These are phyloP conservation scores for Ananas comosus DNA, from an alignment of 176 grass and related monocot species.

Conservation along the genomic window DNA sequence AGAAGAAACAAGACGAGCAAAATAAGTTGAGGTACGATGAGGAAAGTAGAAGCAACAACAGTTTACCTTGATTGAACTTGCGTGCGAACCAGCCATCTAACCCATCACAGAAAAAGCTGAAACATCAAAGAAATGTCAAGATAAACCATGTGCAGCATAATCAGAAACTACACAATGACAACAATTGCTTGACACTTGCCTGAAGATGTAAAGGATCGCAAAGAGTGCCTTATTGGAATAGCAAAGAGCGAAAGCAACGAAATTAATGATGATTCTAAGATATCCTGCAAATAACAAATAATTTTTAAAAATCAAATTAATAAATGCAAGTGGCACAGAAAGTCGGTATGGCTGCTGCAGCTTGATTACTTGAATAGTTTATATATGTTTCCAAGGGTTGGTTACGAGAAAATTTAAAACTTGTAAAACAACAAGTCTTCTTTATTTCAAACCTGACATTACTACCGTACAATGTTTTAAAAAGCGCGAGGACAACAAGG, in stretches of 20 bases:
- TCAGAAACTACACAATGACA: constrained; percentile 1
- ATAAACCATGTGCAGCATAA: not conserved
- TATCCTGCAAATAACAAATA: constrained; percentile 41
- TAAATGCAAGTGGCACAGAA: constrained; percentile 1
- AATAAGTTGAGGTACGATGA: constrained; percentile 7
- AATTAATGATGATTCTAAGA: constrained; percentile 86
- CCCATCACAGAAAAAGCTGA: constrained; percentile 63
- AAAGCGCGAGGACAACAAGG: not conserved
- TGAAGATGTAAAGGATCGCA: constrained; percentile 83
- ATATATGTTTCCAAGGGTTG: not conserved
- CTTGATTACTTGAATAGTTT: not conserved
- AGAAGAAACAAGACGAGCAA: not conserved
- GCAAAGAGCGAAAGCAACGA: constrained; percentile 68
- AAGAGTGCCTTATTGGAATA: constrained; percentile 58
- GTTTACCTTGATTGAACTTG: constrained; percentile 69
- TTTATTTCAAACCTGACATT: too few relatives aligned
- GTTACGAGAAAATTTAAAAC: not conserved
- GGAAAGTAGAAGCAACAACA: not conserved
- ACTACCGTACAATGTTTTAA: too few relatives aligned
- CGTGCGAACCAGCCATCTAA: constrained; percentile 76
- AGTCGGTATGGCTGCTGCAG: not conserved
- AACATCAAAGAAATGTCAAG: not conserved
- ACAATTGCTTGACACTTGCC: constrained; percentile 18
- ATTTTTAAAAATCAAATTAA: constrained; percentile 2
- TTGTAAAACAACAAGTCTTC: too few relatives aligned